Evolutionary conservation across 768 basidiomycete species (phyloP).

Genomic region (Chlorophyllum brunneum): DNA sequence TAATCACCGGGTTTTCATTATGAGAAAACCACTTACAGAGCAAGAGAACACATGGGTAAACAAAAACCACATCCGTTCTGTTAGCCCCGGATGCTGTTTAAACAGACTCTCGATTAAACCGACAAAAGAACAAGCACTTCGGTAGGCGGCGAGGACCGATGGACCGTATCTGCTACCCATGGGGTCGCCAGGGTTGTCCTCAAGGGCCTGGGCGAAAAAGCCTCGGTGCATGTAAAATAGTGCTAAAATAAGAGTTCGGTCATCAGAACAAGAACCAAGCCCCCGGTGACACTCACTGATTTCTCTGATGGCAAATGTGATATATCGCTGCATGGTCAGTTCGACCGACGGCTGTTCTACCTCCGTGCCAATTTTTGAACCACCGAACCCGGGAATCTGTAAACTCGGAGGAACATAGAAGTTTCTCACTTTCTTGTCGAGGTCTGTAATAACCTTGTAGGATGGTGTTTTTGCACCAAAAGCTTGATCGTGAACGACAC

Average conservation of each 20-base stretch:
- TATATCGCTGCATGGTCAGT: constrained; percentile 65
- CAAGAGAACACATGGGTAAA: constrained; percentile 74
- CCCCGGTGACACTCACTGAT: constrained; percentile 42
- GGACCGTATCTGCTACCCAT: constrained; percentile 67
- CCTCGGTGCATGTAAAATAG: constrained; percentile 74
- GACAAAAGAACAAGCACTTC: constrained; percentile 65
- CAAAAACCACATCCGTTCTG: constrained; percentile 70
- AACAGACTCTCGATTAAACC: constrained; percentile 61
- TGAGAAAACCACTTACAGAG: constrained; percentile 38
- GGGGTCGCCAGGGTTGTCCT: constrained; percentile 58
- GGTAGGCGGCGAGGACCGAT: constrained; percentile 66
- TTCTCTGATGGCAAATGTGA: constrained; percentile 63
- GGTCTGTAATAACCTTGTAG: constrained; percentile 59
- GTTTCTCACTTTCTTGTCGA: constrained; percentile 61
- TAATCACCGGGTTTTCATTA: constrained; percentile 2
- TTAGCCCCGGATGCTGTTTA: constrained; percentile 61
- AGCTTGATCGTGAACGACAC: constrained; percentile 61
- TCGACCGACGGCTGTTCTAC: constrained; percentile 47
- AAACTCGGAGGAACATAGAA: constrained; percentile 65
- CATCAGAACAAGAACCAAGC: not conserved
- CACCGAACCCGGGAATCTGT: constrained; percentile 60
- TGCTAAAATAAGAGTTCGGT: constrained; percentile 30
- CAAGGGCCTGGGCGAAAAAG: constrained; percentile 68
- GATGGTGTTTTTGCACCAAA: constrained; percentile 60
- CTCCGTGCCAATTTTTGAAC: constrained; percentile 37